These are phyloP conservation scores for Hericium coralloides DNA, from an alignment of 768 basidiomycete genomes.

Conservation along the genomic window DNA sequence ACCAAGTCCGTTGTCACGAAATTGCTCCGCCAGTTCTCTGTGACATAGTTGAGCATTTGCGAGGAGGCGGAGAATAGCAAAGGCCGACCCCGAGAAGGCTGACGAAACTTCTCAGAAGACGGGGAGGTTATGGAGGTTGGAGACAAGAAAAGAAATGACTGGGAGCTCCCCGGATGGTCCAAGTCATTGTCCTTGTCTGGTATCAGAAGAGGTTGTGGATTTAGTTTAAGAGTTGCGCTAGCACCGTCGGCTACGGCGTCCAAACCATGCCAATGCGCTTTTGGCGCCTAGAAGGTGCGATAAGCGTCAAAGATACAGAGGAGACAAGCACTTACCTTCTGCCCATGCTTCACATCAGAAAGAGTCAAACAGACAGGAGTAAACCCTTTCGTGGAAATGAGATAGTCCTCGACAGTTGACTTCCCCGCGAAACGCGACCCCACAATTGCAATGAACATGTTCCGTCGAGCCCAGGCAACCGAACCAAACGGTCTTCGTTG, in stretches of 20 bases:
- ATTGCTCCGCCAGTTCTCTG: constrained; percentile 68
- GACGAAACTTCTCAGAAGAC: neutral
- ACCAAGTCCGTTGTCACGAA: constrained; percentile 75
- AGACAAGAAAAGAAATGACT: constrained; percentile 9
- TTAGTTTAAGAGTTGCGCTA: neutral
- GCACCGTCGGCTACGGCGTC: no score
- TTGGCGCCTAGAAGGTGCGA: no score
- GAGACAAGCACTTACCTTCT: neutral
- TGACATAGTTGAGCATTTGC: constrained; percentile 64
- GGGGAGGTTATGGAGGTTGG: constrained; percentile 4
- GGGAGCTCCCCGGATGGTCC: neutral
- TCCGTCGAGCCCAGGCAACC: no score
- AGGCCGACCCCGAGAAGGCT: constrained; percentile 2
- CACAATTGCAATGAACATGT: constrained; percentile 63
- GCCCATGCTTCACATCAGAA: neutral
- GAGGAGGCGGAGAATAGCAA: constrained; percentile 36
- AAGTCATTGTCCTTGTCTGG: neutral
- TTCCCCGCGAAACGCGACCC: constrained; percentile 52
- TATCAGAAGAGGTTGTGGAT: neutral
- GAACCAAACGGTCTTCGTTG: no score
- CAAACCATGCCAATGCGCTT: no score
- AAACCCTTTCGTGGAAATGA: constrained; percentile 12
- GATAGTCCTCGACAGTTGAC: constrained; percentile 11
- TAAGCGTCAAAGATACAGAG: neutral
- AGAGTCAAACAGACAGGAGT: constrained; percentile 3